Percentiles rank a stretch among this genome's conserved stretches.
Conservation (phyloP, 2,329 filamentous ascomycete genomes). For the Penicillium nordicum region DNA sequence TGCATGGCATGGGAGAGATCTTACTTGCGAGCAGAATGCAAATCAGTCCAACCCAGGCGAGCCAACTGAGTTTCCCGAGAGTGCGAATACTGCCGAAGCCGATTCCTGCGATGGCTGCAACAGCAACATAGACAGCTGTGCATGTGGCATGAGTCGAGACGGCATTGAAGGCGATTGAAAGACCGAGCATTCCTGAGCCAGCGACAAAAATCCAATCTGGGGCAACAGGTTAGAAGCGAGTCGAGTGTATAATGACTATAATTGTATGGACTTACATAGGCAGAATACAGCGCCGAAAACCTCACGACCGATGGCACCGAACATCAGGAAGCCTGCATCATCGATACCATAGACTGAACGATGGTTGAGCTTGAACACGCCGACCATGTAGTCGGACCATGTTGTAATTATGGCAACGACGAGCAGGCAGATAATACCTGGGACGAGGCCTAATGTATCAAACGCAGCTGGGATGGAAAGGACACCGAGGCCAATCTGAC, state of each 20-base stretch:
- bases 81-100: slow-evolving; percentile 34
- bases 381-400: slow-evolving; percentile 51
- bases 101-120: slow-evolving; percentile 21
- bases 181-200: slow-evolving; percentile 44
- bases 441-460: slow-evolving; percentile 47
- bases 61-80: slow-evolving; percentile 31
- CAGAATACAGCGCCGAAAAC: slow-evolving; percentile 33
- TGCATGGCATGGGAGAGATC: slow-evolving; percentile 4
- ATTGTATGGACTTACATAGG: slow-evolving; percentile 1
- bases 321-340: slow-evolving; percentile 54
- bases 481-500: slow-evolving; percentile 47
- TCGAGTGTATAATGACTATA: too few relatives aligned
- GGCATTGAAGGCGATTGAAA: slow-evolving; percentile 42
- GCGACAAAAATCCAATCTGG: slow-evolving; percentile 35
- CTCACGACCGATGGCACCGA: slow-evolving; percentile 52
- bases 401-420: slow-evolving; percentile 45
- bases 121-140: slow-evolving; percentile 25
- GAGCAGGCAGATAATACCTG: slow-evolving; percentile 47
- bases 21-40: slow-evolving; percentile 18
- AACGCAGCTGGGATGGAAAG: slow-evolving; percentile 50
- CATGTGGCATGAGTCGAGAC: slow-evolving; percentile 35
- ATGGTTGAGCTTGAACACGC: slow-evolving; percentile 51
- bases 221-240: not conserved
- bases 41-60: slow-evolving; percentile 32
- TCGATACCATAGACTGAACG: slow-evolving; percentile 57